Evolutionary conservation across 306 rosid genomes (phyloP).

Genomic region (Sechiopsis laciniata): DNA sequence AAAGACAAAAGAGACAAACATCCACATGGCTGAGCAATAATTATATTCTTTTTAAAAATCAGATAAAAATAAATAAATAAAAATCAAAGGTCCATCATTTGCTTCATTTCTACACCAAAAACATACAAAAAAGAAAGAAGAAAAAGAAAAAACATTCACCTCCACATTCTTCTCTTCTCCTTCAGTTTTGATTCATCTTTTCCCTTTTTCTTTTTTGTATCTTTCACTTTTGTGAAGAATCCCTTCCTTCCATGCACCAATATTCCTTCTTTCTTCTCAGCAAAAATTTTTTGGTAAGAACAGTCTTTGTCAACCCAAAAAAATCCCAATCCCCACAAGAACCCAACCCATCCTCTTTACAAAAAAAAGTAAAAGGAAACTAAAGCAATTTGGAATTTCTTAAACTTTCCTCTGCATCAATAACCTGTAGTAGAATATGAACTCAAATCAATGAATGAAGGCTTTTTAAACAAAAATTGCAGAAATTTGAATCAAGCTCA

Average conservation of each 20-base stretch:
- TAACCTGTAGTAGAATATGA: slow-evolving; percentile 5
- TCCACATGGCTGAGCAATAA: slow-evolving; percentile 16
- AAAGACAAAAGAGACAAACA: slow-evolving; percentile 16
- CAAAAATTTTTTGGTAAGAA: slow-evolving; percentile 1
- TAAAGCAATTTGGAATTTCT: not conserved
- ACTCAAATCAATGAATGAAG: not conserved
- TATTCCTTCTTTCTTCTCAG: slow-evolving; percentile 12
- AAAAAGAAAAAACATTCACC: not conserved
- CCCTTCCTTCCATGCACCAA: slow-evolving; percentile 4
- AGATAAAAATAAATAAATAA: not conserved
- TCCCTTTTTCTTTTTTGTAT: not conserved
- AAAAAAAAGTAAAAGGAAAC: not conserved
- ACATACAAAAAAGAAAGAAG: not conserved
- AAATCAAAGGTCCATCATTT: not conserved
- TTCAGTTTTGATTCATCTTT: slow-evolving; percentile 3
- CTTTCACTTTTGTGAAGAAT: not conserved
- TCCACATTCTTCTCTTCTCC: slow-evolving; percentile 13
- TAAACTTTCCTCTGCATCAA: slow-evolving; percentile 1
- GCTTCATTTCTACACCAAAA: slow-evolving; percentile 11
- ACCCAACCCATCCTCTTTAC: slow-evolving; percentile 17
- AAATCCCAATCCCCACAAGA: slow-evolving; percentile 14
- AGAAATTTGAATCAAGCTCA: not conserved
- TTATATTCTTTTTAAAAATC: not conserved
- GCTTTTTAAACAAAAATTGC: not conserved
- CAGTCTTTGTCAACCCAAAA: slow-evolving; percentile 19